These are phyloP conservation scores for Besnoitia besnoiti DNA, from an alignment of 169 alveolate species.

Conservation along the genomic window DNA sequence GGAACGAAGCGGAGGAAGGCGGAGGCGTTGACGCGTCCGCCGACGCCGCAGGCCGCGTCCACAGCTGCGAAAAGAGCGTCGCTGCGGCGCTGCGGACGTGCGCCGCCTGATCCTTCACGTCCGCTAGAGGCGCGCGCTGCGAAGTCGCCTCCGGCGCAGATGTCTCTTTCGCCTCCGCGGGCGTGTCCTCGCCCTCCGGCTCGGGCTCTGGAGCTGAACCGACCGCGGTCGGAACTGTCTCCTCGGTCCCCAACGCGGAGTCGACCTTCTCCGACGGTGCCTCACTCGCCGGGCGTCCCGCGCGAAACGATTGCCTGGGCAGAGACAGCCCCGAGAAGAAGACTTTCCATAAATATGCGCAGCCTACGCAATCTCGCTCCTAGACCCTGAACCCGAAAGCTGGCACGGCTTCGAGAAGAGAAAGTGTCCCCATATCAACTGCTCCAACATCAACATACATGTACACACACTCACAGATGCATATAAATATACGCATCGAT, in stretches of 20 bases:
- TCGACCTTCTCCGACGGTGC: too few relatives aligned
- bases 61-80: background rate
- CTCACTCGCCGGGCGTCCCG: background rate
- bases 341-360: too few relatives aligned
- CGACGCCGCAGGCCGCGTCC: background rate
- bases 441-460: too few relatives aligned
- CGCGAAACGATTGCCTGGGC: background rate
- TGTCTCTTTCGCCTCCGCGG: background rate
- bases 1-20: background rate
- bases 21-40: background rate
- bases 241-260: too few relatives aligned
- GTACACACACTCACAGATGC: background rate
- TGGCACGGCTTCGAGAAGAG: too few relatives aligned
- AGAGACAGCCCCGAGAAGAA: background rate
- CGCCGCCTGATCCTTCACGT: background rate
- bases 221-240: too few relatives aligned
- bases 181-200: background rate
- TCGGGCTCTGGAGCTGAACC: background rate
- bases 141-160: background rate
- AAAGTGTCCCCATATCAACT: too few relatives aligned
- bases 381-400: too few relatives aligned
- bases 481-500: background rate
- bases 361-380: too few relatives aligned
- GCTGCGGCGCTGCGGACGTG: background rate
- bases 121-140: background rate